Evolutionary conservation across 2,329 filamentous ascomycete species (phyloP).

Genomic region (Karstenula rhodostoma): DNA sequence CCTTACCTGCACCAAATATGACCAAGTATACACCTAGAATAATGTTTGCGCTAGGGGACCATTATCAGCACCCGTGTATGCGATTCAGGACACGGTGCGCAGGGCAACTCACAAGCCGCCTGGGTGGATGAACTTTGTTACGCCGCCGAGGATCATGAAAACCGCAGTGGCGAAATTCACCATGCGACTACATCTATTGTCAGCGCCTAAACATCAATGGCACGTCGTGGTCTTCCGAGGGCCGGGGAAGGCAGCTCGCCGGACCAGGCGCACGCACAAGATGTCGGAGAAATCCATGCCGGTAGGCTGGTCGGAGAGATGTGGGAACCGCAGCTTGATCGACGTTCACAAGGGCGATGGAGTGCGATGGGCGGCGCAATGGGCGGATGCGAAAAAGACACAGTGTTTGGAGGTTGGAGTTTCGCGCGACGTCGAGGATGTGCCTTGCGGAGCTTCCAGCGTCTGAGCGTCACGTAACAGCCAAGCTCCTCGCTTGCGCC

Average conservation of each 20-base stretch:
- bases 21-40: slow-evolving; percentile 89
- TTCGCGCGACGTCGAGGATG: slow-evolving; percentile 13
- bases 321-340: slow-evolving; percentile 46
- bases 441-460: slow-evolving; percentile 10
- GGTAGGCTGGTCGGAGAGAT: slow-evolving; percentile 38
- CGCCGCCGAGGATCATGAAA: slow-evolving; percentile 86
- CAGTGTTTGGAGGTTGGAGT: slow-evolving; percentile 16
- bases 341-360: slow-evolving; percentile 4
- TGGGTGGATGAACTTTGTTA: slow-evolving; percentile 72
- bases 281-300: slow-evolving; percentile 89
- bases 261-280: slow-evolving; percentile 70
- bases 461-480: slow-evolving; percentile 8
- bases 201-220: slow-evolving; percentile 17
- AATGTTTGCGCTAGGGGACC: slow-evolving; percentile 66
- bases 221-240: background rate
- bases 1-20: slow-evolving; percentile 83
- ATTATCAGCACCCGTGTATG: slow-evolving; percentile 31
- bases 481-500: slow-evolving; percentile 19
- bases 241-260: slow-evolving; percentile 24
- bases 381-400: slow-evolving; percentile 17
- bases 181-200: slow-evolving; percentile 72
- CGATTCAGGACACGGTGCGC: slow-evolving; percentile 10
- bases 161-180: slow-evolving; percentile 90
- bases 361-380: slow-evolving; percentile 14
- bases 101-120: slow-evolving; percentile 53